Evolutionary conservation across 1,284 basidiomycete species (phyloP).

Genomic region (Cutaneotrichosporon curvatum): DNA sequence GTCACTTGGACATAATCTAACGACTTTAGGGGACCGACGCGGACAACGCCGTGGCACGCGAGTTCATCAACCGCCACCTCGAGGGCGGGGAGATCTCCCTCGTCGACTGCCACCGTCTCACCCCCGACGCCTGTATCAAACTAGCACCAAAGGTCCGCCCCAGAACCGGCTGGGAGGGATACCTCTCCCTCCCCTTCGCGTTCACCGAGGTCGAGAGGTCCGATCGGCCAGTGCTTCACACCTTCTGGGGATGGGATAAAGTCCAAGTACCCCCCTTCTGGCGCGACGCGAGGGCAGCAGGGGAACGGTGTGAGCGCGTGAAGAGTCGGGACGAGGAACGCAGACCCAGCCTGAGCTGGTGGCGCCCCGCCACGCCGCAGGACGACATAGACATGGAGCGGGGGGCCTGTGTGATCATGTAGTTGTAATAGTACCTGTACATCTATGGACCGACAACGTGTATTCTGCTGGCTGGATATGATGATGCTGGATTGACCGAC

Average conservation of each 20-base stretch:
- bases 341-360: constrained; percentile 2
- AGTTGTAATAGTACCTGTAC: not conserved
- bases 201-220: constrained; percentile 24
- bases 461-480: too few species aligned
- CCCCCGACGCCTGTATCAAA: constrained; percentile 56
- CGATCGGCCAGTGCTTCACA: constrained; percentile 61
- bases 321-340: too few species aligned
- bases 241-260: constrained; percentile 77
- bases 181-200: constrained; percentile 51
- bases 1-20: not conserved
- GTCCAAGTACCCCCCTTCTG: constrained; percentile 52
- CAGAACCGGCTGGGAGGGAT: constrained; percentile 62
- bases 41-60: constrained; percentile 56
- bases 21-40: constrained; percentile 60
- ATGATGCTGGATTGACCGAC: too few species aligned
- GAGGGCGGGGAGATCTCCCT: constrained; percentile 51
- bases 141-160: constrained; percentile 54
- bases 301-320: too few species aligned
- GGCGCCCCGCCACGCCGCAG: not conserved
- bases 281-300: constrained; percentile 17
- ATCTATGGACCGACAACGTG: too few species aligned
- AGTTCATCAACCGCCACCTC: constrained; percentile 55
- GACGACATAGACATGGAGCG: constrained; percentile 15
- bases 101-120: constrained; percentile 67
- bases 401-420: constrained; percentile 15